Conservation (phyloP, 148 eudicot genomes). For the Limonium bicolor region DNA sequence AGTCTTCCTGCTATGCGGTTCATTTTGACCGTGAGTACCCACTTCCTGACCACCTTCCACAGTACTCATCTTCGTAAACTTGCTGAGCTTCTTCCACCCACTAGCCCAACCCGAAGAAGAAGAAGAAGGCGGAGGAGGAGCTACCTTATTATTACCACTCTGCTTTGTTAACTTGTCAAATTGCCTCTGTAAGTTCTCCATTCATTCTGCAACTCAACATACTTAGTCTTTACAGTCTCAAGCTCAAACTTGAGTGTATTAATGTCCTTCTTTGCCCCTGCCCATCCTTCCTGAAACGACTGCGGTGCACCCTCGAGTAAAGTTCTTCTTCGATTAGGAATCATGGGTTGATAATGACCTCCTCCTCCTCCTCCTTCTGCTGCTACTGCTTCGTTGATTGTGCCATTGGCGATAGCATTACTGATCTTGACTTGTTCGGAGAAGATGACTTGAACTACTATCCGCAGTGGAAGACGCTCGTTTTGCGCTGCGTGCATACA, state of each 20-base stretch:
- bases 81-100: conserved; percentile 90
- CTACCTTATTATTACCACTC: conserved; percentile 16
- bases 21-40: conserved; percentile 27
- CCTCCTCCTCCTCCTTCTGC: no score
- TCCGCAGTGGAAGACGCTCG: conserved; percentile 54
- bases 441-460: conserved; percentile 66
- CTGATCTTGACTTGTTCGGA: conserved; percentile 87
- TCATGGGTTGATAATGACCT: conserved; percentile 51
- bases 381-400: conserved; percentile 34
- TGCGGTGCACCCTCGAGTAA: conserved; percentile 89
- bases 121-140: no score
- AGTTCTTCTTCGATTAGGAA: conserved; percentile 50
- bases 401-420: conserved; percentile 63
- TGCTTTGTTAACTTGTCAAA: conserved; percentile 61
- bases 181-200: conserved; percentile 72
- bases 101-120: conserved; percentile 69
- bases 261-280: conserved; percentile 80
- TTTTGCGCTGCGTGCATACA: conserved; percentile 82
- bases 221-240: conserved; percentile 68
- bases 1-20: conserved; percentile 30
- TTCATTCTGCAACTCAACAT: conserved; percentile 68
- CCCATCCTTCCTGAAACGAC: conserved; percentile 98
- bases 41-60: conserved; percentile 30
- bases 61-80: conserved; percentile 48
- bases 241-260: conserved; percentile 85